Conservation (phyloP, 2,329 filamentous ascomycete species). For the Fusarium azukiicola region DNA sequence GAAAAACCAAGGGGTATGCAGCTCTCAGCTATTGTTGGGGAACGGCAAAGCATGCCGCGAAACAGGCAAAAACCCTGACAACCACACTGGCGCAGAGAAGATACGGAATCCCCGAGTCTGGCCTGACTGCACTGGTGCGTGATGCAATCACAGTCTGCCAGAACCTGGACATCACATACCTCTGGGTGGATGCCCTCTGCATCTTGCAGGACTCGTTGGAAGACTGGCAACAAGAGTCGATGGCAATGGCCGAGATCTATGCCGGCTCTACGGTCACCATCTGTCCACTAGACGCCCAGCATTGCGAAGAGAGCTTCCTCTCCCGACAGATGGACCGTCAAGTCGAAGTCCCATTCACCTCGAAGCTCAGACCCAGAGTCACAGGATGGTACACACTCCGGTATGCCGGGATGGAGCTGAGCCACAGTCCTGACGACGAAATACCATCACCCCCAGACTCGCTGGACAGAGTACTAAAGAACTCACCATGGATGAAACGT, state of each 20-base stretch:
- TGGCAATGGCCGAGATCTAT: constrained; percentile 7
- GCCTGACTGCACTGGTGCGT: neutral
- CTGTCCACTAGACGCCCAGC: neutral
- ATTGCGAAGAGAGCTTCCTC: neutral
- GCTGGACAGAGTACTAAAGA: neutral
- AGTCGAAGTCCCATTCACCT: neutral
- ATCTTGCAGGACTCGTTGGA: neutral
- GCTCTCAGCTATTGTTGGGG: constrained; percentile 7
- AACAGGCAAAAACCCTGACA: neutral
- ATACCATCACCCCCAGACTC: constrained; percentile 6
- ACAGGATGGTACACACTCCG: neutral
- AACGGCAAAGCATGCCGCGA: constrained; percentile 5
- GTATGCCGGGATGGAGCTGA: neutral
- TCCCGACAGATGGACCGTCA: neutral
- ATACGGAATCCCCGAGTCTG: neutral
- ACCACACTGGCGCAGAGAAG: neutral
- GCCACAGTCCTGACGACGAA: neutral
- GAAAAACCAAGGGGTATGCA: neutral
- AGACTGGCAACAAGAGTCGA: neutral
- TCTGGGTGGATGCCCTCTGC: constrained; percentile 3
- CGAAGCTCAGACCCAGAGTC: neutral
- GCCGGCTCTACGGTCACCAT: neutral
- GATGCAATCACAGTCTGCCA: neutral
- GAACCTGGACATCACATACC: neutral
- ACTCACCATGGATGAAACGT: neutral